Evolutionary conservation across 176 grass and related monocot genomes (phyloP).

Genomic region (Zoysia pacifica): DNA sequence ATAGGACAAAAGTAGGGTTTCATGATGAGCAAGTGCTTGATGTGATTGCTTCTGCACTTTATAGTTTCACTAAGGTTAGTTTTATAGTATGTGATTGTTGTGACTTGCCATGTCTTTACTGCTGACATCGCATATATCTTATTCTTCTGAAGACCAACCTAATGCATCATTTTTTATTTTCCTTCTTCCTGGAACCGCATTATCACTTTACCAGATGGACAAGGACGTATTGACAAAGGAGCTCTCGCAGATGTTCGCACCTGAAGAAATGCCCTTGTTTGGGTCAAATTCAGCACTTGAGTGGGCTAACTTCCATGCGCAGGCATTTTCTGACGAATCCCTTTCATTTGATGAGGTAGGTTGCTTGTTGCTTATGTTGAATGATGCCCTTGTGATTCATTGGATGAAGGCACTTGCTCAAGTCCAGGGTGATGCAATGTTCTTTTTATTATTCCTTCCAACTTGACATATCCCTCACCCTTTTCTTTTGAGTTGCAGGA

Average conservation of each 20-base stretch:
- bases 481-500: slow-evolving; percentile 59
- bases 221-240: slow-evolving; percentile 60
- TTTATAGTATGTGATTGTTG: slow-evolving; percentile 11
- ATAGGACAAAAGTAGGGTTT: slow-evolving; percentile 48
- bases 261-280: slow-evolving; percentile 89
- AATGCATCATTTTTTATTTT: slow-evolving; percentile 11
- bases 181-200: slow-evolving; percentile 41
- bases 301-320: slow-evolving; percentile 61
- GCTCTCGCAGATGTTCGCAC: slow-evolving; percentile 70
- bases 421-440: slow-evolving; percentile 13
- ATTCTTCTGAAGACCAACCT: slow-evolving; percentile 23
- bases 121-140: slow-evolving; percentile 24
- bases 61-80: slow-evolving; percentile 68
- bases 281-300: slow-evolving; percentile 69
- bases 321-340: slow-evolving; percentile 90
- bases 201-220: slow-evolving; percentile 46
- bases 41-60: slow-evolving; percentile 57
- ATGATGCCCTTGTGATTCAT: slow-evolving; percentile 12
- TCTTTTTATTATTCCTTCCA: slow-evolving; percentile 19
- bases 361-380: slow-evolving; percentile 17
- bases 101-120: slow-evolving; percentile 21
- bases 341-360: slow-evolving; percentile 89
- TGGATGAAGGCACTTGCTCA: slow-evolving; percentile 7
- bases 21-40: slow-evolving; percentile 68
- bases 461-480: slow-evolving; percentile 21